A percentile compares a stretch with the other conserved stretches of the same genome.
Evolutionary conservation across 108 stramenopile species (phyloP).

Genomic region (Chaetoceros tenuissimus): DNA sequence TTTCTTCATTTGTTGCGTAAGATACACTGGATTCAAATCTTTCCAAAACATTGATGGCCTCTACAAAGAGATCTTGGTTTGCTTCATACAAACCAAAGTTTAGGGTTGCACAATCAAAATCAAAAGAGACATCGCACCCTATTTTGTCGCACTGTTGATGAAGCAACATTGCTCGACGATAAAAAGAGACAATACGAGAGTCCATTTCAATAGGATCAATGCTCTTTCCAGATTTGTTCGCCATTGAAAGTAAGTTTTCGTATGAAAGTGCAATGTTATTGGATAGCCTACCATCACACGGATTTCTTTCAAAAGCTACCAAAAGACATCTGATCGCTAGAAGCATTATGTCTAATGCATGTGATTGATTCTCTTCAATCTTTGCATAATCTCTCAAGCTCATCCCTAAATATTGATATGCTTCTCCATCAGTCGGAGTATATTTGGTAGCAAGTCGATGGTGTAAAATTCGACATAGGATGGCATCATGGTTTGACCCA

Average conservation of each 20-base stretch:
- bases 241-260: too few species aligned
- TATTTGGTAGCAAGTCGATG: conserved; percentile 37
- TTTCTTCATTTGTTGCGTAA: too few species aligned
- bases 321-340: conserved; percentile 28
- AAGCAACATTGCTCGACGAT: too few species aligned
- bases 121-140: conserved; percentile 34
- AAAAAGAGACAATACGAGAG: too few species aligned
- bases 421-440: conserved; percentile 49
- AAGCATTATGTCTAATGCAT: neutral
- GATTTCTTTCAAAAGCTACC: conserved; percentile 24
- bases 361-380: neutral
- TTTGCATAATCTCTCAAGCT: conserved; percentile 31
- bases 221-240: too few species aligned
- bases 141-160: too few species aligned
- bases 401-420: conserved; percentile 55
- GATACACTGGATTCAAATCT: too few species aligned
- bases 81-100: conserved; percentile 53
- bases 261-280: conserved; percentile 48
- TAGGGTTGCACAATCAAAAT: conserved; percentile 27
- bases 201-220: too few species aligned
- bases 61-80: conserved; percentile 41
- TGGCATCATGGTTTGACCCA: too few species aligned
- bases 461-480: conserved; percentile 35
- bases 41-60: conserved; percentile 30
- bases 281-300: conserved; percentile 49